A percentile compares a stretch with the other conserved stretches of the same genome.
Evolutionary conservation across 495 filamentous ascomycete genomes (phyloP).

Genomic region (Penicillium lividum): DNA sequence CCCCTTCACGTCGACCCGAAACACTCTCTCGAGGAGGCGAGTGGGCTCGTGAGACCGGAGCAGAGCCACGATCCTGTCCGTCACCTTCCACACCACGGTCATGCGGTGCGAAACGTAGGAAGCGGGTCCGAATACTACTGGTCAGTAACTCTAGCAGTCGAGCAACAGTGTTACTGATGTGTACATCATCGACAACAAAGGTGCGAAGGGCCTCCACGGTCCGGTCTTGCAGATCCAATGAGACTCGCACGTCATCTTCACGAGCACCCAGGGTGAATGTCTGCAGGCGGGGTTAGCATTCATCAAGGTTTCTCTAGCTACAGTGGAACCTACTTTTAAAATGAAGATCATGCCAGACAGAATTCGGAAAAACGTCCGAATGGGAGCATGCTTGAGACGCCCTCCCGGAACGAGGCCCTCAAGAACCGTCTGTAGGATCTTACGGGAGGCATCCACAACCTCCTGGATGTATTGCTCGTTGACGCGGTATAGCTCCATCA

Average conservation of each 20-base stretch:
- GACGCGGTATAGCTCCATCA: slow-evolving; percentile 56
- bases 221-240: slow-evolving; percentile 76
- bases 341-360: slow-evolving; percentile 94
- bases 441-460: slow-evolving; percentile 84
- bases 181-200: slow-evolving; percentile 92
- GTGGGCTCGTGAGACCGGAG: slow-evolving; percentile 35
- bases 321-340: slow-evolving; percentile 56
- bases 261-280: slow-evolving; percentile 92
- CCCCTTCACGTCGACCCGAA: slow-evolving; percentile 34
- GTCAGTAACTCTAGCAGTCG: slow-evolving; percentile 84
- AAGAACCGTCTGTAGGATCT: slow-evolving; percentile 77
- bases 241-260: slow-evolving; percentile 81
- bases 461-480: slow-evolving; percentile 80
- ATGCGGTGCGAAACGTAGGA: slow-evolving; percentile 58
- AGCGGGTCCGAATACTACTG: slow-evolving; percentile 69
- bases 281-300: slow-evolving; percentile 35
- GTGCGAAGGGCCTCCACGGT: slow-evolving; percentile 78
- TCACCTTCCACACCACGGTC: slow-evolving; percentile 47
- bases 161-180: slow-evolving; percentile 92
- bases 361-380: slow-evolving; percentile 92
- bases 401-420: slow-evolving; percentile 79
- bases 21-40: slow-evolving; percentile 40
- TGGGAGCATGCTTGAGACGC: slow-evolving; percentile 87
- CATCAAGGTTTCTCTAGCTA: background rate
- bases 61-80: slow-evolving; percentile 39